Percentiles rank a stretch among this genome's conserved stretches.
Conservation (phyloP, 225 moss, liverwort and hornwort species). For the Physcomitrium patens region DNA sequence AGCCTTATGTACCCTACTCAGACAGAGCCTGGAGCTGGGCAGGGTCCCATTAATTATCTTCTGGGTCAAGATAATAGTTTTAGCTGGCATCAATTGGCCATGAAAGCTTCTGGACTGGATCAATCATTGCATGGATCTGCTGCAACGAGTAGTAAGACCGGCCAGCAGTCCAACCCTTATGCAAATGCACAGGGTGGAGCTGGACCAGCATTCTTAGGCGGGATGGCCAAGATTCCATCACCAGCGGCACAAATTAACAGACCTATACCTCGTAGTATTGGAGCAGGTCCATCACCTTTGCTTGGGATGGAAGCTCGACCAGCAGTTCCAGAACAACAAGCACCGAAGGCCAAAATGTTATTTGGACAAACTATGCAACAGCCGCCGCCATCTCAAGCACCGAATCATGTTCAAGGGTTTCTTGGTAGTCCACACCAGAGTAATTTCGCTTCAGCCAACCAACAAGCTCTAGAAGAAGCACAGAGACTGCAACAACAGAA, state of each 20-base stretch:
- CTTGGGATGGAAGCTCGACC: slow-evolving; percentile 57
- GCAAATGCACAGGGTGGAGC: slow-evolving; percentile 57
- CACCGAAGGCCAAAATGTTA: slow-evolving; percentile 63
- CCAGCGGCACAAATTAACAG: slow-evolving; percentile 59
- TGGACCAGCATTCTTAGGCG: slow-evolving; percentile 54
- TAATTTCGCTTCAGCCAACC: slow-evolving; percentile 47
- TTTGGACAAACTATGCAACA: slow-evolving; percentile 72
- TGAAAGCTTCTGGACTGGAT: slow-evolving; percentile 75
- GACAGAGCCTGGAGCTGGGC: slow-evolving; percentile 43
- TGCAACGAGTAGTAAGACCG: slow-evolving; percentile 47
- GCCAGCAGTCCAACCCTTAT: slow-evolving; percentile 51
- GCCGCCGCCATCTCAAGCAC: slow-evolving; percentile 25
- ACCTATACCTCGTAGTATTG: slow-evolving; percentile 66
- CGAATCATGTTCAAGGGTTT: slow-evolving; percentile 40
- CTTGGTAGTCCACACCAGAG: slow-evolving; percentile 45
- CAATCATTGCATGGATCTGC: slow-evolving; percentile 58
- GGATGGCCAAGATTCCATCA: slow-evolving; percentile 47
- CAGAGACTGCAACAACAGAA: slow-evolving; percentile 57
- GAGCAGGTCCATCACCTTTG: slow-evolving; percentile 52
- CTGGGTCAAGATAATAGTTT: slow-evolving; percentile 78
- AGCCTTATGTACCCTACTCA: slow-evolving; percentile 53
- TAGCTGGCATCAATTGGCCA: slow-evolving; percentile 80
- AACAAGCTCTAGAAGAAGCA: slow-evolving; percentile 49
- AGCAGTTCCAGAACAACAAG: slow-evolving; percentile 59
- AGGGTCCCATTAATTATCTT: slow-evolving; percentile 77